These are phyloP conservation scores for Penicillium argentinense DNA, from an alignment of 495 filamentous ascomycete genomes.

Conservation along the genomic window DNA sequence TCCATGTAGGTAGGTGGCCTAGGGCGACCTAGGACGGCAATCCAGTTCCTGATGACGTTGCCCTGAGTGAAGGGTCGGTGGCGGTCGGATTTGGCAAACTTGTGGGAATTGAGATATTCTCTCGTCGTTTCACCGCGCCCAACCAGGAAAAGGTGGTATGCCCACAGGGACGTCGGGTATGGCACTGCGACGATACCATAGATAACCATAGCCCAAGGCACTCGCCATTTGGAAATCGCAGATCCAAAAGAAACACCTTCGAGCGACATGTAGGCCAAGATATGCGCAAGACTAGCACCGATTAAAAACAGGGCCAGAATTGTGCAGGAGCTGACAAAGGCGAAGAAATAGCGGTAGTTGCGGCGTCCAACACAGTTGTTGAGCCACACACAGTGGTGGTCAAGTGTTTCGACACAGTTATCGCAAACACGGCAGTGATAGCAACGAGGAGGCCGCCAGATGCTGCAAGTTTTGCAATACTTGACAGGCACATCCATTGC, in stretches of 20 bases:
- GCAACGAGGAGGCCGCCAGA: constrained; percentile 93
- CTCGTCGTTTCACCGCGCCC: constrained; percentile 90
- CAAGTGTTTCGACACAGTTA: constrained; percentile 95
- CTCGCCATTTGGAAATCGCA: constrained; percentile 66
- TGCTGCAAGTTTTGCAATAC: constrained; percentile 93
- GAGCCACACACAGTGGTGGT: constrained; percentile 98
- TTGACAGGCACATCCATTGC: constrained; percentile 98
- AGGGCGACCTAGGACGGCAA: constrained; percentile 76
- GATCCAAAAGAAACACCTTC: constrained; percentile 62
- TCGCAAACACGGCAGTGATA: constrained; percentile 97
- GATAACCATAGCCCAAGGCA: constrained; percentile 87
- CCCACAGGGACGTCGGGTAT: constrained; percentile 81
- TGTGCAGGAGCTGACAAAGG: constrained; percentile 75
- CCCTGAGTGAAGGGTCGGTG: constrained; percentile 88
- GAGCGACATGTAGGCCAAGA: constrained; percentile 65
- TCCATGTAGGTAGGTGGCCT: constrained; percentile 86
- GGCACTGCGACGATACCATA: constrained; percentile 72
- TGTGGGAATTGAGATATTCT: constrained; percentile 93
- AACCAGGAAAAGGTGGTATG: constrained; percentile 88
- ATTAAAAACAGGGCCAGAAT: constrained; percentile 75
- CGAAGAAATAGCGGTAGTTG: constrained; percentile 97
- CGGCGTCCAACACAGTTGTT: constrained; percentile 98
- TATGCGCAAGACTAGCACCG: constrained; percentile 73
- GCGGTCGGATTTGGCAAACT: constrained; percentile 86
- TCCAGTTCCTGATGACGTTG: constrained; percentile 74